Conservation (phyloP, 202 grass and related monocot species). For the Eragrostis tef region DNA sequence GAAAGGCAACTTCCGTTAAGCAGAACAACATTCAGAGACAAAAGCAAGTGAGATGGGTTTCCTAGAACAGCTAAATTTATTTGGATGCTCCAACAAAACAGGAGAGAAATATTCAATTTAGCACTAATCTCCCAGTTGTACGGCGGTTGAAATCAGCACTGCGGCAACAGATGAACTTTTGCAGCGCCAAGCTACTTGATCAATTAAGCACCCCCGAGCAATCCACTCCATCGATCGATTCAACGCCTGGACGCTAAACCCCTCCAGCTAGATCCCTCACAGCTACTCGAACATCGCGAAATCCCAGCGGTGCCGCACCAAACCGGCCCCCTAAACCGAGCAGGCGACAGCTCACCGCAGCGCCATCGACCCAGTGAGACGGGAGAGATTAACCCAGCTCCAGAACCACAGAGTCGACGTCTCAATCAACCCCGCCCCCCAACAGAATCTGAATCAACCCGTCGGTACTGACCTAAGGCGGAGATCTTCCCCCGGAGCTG, state of each 20-base stretch:
- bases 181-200: background rate
- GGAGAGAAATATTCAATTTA: background rate
- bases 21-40: background rate
- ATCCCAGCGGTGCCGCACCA: background rate
- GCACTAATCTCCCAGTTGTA: background rate
- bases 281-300: background rate
- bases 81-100: background rate
- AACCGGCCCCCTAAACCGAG: background rate
- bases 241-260: background rate
- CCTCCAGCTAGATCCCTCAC: background rate
- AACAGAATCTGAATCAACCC: background rate
- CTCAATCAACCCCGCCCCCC: background rate
- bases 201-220: background rate
- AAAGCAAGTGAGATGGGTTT: background rate
- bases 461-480: conserved; percentile 55
- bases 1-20: conserved; percentile 7
- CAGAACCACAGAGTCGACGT: conserved; percentile 11
- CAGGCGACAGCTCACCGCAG: background rate
- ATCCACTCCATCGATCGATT: no score
- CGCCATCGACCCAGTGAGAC: conserved; percentile 18
- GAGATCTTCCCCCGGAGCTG: conserved; percentile 81
- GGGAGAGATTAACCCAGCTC: conserved; percentile 7
- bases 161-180: background rate
- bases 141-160: background rate
- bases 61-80: background rate